phyloP scores from a whole-genome alignment of 2,329 filamentous ascomycete genomes.

The Endothia cerciana region DNA sequence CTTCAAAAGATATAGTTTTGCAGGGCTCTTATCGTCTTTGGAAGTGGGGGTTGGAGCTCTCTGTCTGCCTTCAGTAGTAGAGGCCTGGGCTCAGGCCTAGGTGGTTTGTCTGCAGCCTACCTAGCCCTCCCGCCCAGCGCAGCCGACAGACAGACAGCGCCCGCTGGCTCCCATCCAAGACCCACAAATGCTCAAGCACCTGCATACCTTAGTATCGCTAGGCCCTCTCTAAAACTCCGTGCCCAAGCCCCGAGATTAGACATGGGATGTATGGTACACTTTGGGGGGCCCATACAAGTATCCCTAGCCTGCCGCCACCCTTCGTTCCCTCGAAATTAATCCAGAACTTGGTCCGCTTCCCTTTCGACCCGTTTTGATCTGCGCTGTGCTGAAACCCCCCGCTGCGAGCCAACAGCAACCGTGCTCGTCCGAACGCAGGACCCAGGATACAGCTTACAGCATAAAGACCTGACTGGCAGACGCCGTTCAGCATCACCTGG shows the following conservation, averaged over 20 bases:
- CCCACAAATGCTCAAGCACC: not conserved
- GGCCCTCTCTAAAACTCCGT: slow-evolving; percentile 5
- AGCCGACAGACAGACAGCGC: not conserved
- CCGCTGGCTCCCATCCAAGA: not conserved
- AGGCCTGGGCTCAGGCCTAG: not conserved
- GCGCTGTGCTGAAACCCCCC: not conserved
- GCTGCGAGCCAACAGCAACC: not conserved
- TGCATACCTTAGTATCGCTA: not conserved
- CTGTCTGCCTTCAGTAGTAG: not conserved
- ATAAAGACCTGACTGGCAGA: not conserved
- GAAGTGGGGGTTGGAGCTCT: not conserved
- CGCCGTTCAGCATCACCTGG: not conserved
- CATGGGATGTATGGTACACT: not conserved
- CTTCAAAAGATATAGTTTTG: not conserved
- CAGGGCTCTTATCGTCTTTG: not conserved
- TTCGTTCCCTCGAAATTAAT: not conserved
- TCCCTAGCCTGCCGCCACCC: not conserved
- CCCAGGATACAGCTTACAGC: slow-evolving; percentile 1
- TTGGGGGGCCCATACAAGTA: not conserved
- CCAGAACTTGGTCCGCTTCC: not conserved
- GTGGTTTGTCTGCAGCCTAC: not conserved
- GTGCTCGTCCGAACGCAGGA: not conserved
- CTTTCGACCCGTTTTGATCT: not conserved
- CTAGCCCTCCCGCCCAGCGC: not conserved
- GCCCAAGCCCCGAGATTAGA: slow-evolving; percentile 9